phyloP scores from a whole-genome alignment of 805 yeast genomes.

The Yamadazyma tumulicola region DNA sequence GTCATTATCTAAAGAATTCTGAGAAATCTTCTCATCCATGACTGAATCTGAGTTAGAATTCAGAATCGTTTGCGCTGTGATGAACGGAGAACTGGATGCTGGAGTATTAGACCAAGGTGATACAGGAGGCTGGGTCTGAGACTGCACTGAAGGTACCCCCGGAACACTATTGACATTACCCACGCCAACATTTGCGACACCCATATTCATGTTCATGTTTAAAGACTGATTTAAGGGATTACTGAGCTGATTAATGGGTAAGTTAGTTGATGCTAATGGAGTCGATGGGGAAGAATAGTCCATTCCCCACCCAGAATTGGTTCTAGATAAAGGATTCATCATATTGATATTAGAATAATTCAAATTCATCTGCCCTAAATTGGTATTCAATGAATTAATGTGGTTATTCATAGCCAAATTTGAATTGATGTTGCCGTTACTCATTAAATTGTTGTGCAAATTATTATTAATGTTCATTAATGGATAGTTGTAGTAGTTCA shows the following conservation, averaged over 20 bases:
- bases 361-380: neutral
- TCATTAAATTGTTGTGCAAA: too few species aligned
- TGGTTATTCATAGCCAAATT: neutral
- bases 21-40: neutral
- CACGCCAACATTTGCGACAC: too few species aligned
- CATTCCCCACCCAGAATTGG: slow-evolving; percentile 39
- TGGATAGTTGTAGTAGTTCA: slow-evolving; percentile 3
- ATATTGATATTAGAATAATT: neutral
- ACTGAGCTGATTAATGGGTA: slow-evolving; percentile 7
- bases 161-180: slow-evolving; percentile 12
- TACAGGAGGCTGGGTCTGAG: too few species aligned
- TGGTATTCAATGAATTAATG: slow-evolving; percentile 8
- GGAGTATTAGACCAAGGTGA: slow-evolving; percentile 41
- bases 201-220: neutral
- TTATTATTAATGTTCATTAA: neutral
- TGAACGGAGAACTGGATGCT: slow-evolving; percentile 39
- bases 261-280: slow-evolving; percentile 1
- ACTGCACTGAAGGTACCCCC: slow-evolving; percentile 31
- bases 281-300: slow-evolving; percentile 10
- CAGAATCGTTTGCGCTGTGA: slow-evolving; percentile 16
- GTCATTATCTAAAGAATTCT: slow-evolving; percentile 1
- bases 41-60: too few species aligned
- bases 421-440: slow-evolving; percentile 1
- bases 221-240: slow-evolving; percentile 5
- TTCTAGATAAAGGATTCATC: slow-evolving; percentile 33